Conservation (phyloP, 139 green algal genomes). For the Pseudopediastrum boryanum region DNA sequence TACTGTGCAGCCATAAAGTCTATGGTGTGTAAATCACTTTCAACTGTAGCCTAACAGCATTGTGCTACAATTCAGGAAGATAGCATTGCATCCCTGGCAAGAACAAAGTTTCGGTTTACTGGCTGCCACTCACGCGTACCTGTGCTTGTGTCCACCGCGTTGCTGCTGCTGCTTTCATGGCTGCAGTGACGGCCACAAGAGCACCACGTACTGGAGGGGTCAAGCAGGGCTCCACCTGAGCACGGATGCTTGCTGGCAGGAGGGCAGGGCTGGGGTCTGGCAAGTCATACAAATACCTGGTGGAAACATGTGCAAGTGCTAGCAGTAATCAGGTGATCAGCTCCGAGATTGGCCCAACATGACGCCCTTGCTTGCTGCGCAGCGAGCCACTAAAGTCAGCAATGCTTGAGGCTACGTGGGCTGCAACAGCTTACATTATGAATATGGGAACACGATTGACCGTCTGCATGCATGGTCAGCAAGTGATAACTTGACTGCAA, state of each 20-base stretch:
- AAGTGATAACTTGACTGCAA: background rate
- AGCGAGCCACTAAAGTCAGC: background rate
- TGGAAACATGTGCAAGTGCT: too few species aligned
- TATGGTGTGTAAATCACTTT: too few species aligned
- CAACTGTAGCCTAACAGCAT: too few species aligned
- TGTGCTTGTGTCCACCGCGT: background rate
- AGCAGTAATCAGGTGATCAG: background rate
- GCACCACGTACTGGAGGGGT: background rate
- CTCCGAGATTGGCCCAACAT: background rate
- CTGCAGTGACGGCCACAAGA: background rate
- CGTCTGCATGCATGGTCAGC: background rate
- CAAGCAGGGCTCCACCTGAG: constrained; percentile 1
- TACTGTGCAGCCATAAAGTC: too few species aligned
- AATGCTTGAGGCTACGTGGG: background rate
- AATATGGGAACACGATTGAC: too few species aligned
- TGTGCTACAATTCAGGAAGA: background rate
- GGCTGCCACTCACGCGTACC: background rate
- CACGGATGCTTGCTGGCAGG: constrained; percentile 10
- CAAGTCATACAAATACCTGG: constrained; percentile 12
- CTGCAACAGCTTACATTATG: background rate
- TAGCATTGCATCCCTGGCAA: background rate
- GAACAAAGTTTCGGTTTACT: background rate
- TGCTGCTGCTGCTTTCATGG: background rate
- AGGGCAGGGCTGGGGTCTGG: background rate
- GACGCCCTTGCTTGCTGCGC: background rate